Base-by-base conservation (phyloP, 192 early-diverging fungal species). In the Coemansia sp. region DNA sequence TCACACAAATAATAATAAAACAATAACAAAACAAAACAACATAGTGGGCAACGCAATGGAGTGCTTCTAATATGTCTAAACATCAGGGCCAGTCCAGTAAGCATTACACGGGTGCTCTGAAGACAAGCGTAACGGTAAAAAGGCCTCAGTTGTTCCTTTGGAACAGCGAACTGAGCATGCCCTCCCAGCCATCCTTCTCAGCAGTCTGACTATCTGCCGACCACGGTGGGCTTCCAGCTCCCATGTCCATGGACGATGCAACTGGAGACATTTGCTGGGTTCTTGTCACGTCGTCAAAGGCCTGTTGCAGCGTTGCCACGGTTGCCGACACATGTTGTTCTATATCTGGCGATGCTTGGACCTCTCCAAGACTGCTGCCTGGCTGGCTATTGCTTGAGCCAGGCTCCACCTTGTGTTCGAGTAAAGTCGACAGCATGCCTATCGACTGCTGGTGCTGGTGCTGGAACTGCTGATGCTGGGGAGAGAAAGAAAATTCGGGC, bases 161-260 rank as follows among this genome's bases (percentile, higher is more conserved):
- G 45, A 75, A 61, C 49, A 65, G 63, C 62, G 57, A 69, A 59
- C 26, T 61, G 45, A 75, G 26, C 63, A 75, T 59, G 51, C 52
- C 43, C 3, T 62, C 61, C 45, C 59, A 62, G 3, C 40, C 60
- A 37, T 57, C 8, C 12, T 52, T 57, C 41, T 39, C 63, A 0
- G 40, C n/a, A 36, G 69, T 15, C 51, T 32, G 63, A 26, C 57
- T 59, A 9, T n/a, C n/a, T 1, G 46, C 13, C 63, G 16, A 8
- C 56, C 56, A 58, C 11, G 19, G 49, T 6, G 18, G 49, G 16
- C 56, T 16, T 22, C 56, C 37, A 16, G 22, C 13, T 7, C 12
- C 39, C 56, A 41, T 13, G 8, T 5, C 16, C 39, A 36, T 5
- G 6, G 32, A 12, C 11, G 32, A 3, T 36, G 39, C 16, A 11